phyloP scores from a whole-genome alignment of 163 green algal genomes.

The Scenedesmus sp. region DNA sequence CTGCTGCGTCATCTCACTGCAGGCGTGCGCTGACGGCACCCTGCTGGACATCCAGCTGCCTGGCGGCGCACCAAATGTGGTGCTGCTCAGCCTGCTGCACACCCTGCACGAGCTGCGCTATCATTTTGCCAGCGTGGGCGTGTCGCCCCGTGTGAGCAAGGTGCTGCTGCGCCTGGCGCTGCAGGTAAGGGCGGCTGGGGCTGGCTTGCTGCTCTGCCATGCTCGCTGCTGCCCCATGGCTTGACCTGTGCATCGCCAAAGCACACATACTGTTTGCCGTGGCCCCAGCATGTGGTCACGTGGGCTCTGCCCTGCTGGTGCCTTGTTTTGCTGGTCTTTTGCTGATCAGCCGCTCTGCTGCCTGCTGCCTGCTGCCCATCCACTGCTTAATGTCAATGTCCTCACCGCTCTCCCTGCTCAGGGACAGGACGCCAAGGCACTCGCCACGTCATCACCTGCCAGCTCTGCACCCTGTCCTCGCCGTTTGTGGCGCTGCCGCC shows the following conservation, averaged over 20 bases:
- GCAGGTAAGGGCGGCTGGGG: conserved; percentile 16
- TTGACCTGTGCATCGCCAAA: neutral
- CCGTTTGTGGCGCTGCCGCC: conserved; percentile 33
- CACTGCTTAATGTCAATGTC: too few relatives aligned
- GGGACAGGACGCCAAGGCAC: conserved; percentile 25
- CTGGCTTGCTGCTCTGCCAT: neutral
- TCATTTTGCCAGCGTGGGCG: neutral
- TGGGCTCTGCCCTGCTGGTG: neutral
- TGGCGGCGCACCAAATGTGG: conserved; percentile 20
- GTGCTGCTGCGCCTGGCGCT: conserved; percentile 27
- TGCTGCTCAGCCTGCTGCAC: conserved; percentile 44
- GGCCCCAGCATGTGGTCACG: neutral
- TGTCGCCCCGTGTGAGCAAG: neutral
- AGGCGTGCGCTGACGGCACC: conserved; percentile 15
- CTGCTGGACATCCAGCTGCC: conserved; percentile 48
- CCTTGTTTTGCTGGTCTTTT: neutral
- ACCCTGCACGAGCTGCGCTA: conserved; percentile 37
- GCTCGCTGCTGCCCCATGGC: neutral
- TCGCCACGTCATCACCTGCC: neutral
- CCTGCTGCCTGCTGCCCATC: neutral
- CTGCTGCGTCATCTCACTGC: neutral
- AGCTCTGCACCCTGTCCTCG: neutral
- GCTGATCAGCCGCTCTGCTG: neutral
- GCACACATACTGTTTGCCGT: neutral
- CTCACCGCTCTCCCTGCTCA: conserved; percentile 4